phyloP scores from a whole-genome alignment of 345 rosid genomes.

The Citrus mangshanensis region DNA sequence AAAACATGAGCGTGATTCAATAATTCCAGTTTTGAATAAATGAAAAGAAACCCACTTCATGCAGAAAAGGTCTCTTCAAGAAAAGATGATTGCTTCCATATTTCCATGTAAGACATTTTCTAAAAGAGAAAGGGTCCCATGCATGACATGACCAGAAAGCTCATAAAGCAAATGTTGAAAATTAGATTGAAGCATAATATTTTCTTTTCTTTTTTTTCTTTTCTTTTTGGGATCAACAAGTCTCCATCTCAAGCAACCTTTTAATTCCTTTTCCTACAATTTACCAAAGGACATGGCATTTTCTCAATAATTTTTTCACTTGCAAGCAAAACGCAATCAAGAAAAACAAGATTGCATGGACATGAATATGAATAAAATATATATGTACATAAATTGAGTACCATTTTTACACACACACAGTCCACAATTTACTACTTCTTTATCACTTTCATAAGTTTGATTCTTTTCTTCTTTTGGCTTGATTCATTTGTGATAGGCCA shows the following conservation, averaged over 20 bases:
- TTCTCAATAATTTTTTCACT: background rate
- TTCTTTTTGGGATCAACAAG: constrained; percentile 15
- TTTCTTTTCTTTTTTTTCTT: background rate
- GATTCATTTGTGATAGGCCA: background rate
- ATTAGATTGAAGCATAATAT: constrained; percentile 17
- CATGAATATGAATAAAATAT: background rate
- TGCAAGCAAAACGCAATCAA: constrained; percentile 1
- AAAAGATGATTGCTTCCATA: constrained; percentile 20
- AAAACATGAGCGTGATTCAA: background rate
- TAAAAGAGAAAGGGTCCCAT: constrained; percentile 37
- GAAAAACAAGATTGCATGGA: background rate
- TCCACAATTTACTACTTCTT: background rate
- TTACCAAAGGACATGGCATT: background rate
- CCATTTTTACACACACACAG: background rate
- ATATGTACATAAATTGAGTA: background rate
- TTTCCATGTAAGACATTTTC: constrained; percentile 43
- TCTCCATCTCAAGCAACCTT: constrained; percentile 37
- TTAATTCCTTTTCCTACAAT: constrained; percentile 24
- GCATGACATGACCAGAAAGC: constrained; percentile 39
- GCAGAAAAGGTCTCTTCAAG: constrained; percentile 9
- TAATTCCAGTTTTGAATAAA: background rate
- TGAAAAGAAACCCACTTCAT: background rate
- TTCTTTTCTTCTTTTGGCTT: background rate
- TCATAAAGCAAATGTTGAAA: constrained; percentile 36
- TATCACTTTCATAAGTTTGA: background rate